Conservation (phyloP, 164 flowering plant species). For the Pachysandra terminalis region DNA sequence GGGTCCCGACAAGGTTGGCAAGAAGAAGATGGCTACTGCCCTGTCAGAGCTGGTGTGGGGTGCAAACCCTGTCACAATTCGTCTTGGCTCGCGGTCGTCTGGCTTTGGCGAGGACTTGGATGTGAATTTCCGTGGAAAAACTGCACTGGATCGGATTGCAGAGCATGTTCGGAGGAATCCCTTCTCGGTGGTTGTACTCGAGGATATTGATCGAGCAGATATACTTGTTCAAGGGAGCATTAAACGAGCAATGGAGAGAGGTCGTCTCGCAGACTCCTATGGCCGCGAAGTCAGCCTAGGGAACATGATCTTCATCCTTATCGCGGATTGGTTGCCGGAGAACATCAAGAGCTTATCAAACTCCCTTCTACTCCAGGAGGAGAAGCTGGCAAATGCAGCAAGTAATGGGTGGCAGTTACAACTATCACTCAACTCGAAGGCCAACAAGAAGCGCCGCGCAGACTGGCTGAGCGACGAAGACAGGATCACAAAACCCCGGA, state of each 20-base stretch:
- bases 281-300: conserved; percentile 88
- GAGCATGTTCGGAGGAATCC: conserved; percentile 83
- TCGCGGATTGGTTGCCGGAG: conserved; percentile 60
- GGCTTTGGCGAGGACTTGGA: conserved; percentile 38
- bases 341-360: conserved; percentile 20
- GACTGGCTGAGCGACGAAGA: conserved; percentile 53
- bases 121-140: conserved; percentile 68
- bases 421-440: conserved; percentile 36
- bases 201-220: conserved; percentile 79
- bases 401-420: conserved; percentile 55
- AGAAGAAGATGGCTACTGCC: conserved; percentile 81
- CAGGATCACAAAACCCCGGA: conserved; percentile 44
- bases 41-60: conserved; percentile 64
- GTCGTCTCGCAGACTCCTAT: conserved; percentile 76
- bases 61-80: conserved; percentile 42
- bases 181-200: conserved; percentile 70
- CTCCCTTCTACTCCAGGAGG: conserved; percentile 29
- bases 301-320: conserved; percentile 73
- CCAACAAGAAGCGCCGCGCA: conserved; percentile 54
- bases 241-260: conserved; percentile 80
- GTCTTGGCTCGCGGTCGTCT: conserved; percentile 56
- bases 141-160: conserved; percentile 68
- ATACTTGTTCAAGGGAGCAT: conserved; percentile 62
- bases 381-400: conserved; percentile 41
- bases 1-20: conserved; percentile 87